Conservation (phyloP, 306 rosid genomes). For the Abrus precatorius region DNA sequence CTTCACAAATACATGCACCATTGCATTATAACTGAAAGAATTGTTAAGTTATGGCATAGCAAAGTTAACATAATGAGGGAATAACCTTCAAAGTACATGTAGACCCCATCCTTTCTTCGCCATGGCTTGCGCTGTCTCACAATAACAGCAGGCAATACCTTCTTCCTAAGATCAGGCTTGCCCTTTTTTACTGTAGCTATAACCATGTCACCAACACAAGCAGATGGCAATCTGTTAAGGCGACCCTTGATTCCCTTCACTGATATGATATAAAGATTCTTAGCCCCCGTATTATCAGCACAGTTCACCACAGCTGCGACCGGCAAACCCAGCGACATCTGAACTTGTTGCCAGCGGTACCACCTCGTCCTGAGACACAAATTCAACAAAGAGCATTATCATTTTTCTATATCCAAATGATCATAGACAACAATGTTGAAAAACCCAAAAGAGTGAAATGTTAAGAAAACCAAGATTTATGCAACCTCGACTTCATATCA, state of each 20-base stretch:
- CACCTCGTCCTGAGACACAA: slow-evolving; percentile 68
- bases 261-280: slow-evolving; percentile 66
- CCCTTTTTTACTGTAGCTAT: slow-evolving; percentile 78
- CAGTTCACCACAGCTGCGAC: slow-evolving; percentile 84
- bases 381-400: background rate
- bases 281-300: slow-evolving; percentile 53
- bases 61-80: background rate
- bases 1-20: background rate
- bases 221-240: slow-evolving; percentile 69
- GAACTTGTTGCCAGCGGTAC: slow-evolving; percentile 75
- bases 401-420: background rate
- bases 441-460: background rate
- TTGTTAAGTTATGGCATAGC: background rate
- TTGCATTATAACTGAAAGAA: too few species aligned
- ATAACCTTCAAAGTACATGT: slow-evolving; percentile 77
- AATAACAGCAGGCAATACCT: slow-evolving; percentile 74
- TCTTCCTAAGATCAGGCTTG: slow-evolving; percentile 77
- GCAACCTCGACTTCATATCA: background rate
- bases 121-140: slow-evolving; percentile 79
- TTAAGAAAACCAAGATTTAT: background rate
- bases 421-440: background rate
- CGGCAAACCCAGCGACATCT: slow-evolving; percentile 82
- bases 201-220: slow-evolving; percentile 81
- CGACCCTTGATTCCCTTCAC: slow-evolving; percentile 75
- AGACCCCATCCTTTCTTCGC: slow-evolving; percentile 80